A percentile compares a stretch with the other conserved stretches of the same genome.
Evolutionary conservation across 2,329 filamentous ascomycete species (phyloP).

Genomic region (Clarireedia sp.): DNA sequence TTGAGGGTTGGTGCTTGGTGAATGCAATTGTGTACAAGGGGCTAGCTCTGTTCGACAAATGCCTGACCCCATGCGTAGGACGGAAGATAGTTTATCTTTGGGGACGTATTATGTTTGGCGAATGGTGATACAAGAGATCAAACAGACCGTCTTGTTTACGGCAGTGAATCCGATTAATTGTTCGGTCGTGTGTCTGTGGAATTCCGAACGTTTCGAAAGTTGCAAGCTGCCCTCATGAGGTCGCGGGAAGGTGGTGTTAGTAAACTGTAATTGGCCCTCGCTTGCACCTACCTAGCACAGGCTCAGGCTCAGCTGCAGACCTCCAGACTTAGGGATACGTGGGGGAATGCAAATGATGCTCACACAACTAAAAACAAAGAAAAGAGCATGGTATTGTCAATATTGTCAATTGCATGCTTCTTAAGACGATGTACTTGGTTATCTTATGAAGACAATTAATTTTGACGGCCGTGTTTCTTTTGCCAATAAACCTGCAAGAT

Average conservation of each 20-base stretch:
- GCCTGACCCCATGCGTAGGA: slow-evolving; percentile 22
- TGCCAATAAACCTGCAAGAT: no score
- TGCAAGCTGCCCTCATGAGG: slow-evolving; percentile 5
- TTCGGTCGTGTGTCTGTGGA: not conserved
- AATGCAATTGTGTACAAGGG: slow-evolving; percentile 23
- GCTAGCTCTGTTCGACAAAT: slow-evolving; percentile 21
- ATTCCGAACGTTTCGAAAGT: not conserved
- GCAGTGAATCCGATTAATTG: not conserved
- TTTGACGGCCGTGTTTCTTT: no score
- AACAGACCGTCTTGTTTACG: slow-evolving; percentile 1
- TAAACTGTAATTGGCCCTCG: slow-evolving; percentile 1
- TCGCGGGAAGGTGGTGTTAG: not conserved
- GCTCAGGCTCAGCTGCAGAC: slow-evolving; percentile 4
- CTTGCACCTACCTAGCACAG: slow-evolving; percentile 7
- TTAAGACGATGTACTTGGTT: no score
- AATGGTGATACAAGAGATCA: slow-evolving; percentile 15
- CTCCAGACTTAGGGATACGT: slow-evolving; percentile 11
- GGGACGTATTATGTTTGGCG: slow-evolving; percentile 2
- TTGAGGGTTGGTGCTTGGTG: slow-evolving; percentile 14
- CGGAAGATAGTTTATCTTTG: slow-evolving; percentile 10
- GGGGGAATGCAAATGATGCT: slow-evolving; percentile 6
- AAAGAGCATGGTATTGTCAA: not conserved
- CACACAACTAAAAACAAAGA: not conserved
- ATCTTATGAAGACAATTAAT: no score
- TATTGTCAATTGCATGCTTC: no score